These are phyloP conservation scores for Murraya koenigii DNA, from an alignment of 345 rosid species.

Conservation along the genomic window DNA sequence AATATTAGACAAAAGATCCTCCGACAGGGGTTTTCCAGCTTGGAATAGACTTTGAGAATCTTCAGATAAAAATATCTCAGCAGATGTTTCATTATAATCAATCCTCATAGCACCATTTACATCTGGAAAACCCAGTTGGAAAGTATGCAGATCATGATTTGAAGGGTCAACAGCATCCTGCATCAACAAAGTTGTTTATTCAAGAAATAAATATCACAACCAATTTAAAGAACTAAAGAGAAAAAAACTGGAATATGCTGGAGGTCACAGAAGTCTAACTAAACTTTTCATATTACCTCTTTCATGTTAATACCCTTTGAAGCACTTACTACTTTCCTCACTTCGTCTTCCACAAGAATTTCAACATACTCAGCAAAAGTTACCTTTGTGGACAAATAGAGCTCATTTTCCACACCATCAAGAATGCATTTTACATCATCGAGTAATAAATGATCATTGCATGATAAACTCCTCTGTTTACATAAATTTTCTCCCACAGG, in stretches of 20 bases:
- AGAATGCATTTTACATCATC: slow-evolving; percentile 37
- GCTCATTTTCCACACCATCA: slow-evolving; percentile 57
- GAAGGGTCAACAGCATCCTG: slow-evolving; percentile 43
- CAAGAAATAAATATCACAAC: slow-evolving; percentile 9
- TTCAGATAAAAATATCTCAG: slow-evolving; percentile 6
- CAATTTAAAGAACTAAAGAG: neutral
- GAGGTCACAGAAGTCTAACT: slow-evolving; percentile 2
- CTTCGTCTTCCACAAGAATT: slow-evolving; percentile 54
- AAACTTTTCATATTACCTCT: slow-evolving; percentile 36
- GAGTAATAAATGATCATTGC: slow-evolving; percentile 15
- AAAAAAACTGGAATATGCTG: neutral
- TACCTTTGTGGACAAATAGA: slow-evolving; percentile 49
- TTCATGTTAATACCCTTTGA: slow-evolving; percentile 28
- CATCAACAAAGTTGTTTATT: slow-evolving; percentile 19
- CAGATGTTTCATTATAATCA: slow-evolving; percentile 23
- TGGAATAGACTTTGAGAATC: slow-evolving; percentile 31
- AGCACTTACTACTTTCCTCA: slow-evolving; percentile 27
- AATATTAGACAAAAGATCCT: slow-evolving; percentile 35
- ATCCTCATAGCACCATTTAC: slow-evolving; percentile 24
- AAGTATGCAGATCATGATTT: slow-evolving; percentile 14
- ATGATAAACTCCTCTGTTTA: slow-evolving; percentile 21
- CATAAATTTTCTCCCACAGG: slow-evolving; percentile 21
- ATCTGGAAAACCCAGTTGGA: slow-evolving; percentile 17
- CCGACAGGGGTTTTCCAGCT: slow-evolving; percentile 28
- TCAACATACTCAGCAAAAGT: slow-evolving; percentile 43